phyloP scores from a whole-genome alignment of 768 basidiomycete genomes.

The Exidia glandulosa region DNA sequence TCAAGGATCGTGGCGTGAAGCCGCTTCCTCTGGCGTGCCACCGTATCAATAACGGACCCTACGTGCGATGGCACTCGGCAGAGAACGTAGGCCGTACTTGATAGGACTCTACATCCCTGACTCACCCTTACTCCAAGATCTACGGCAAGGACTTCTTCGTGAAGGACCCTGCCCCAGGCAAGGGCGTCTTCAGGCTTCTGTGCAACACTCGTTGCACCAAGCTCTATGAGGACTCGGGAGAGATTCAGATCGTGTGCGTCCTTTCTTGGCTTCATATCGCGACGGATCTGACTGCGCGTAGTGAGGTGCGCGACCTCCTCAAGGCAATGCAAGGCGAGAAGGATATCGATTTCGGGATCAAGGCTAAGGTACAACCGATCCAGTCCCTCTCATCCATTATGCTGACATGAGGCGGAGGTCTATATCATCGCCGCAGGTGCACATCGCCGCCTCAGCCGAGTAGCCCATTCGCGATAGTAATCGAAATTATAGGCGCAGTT shows the following conservation, averaged over 20 bases:
- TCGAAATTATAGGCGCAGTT: background rate
- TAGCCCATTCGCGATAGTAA: too few relatives aligned
- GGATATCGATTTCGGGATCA: background rate
- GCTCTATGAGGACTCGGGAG: background rate
- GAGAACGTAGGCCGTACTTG: background rate
- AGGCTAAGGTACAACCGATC: background rate
- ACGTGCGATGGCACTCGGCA: constrained; percentile 14
- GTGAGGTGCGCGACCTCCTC: background rate
- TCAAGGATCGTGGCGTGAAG: constrained; percentile 3
- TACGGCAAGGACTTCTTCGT: constrained; percentile 6
- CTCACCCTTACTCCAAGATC: background rate
- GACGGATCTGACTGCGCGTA: background rate
- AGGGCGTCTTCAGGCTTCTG: constrained; percentile 8
- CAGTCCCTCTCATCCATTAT: too few relatives aligned
- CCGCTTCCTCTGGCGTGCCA: constrained; percentile 15
- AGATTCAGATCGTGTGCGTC: background rate
- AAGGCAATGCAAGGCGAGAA: background rate
- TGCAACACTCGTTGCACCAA: constrained; percentile 11
- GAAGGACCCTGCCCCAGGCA: background rate
- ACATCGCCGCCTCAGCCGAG: too few relatives aligned
- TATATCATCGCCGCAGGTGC: constrained; percentile 13
- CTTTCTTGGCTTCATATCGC: too few relatives aligned
- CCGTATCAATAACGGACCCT: constrained; percentile 8
- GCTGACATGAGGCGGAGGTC: constrained; percentile 2
- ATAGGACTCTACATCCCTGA: background rate